These are phyloP conservation scores for Magnaporthiopsis poae DNA, from an alignment of 2,329 filamentous ascomycete genomes.

Conservation along the genomic window DNA sequence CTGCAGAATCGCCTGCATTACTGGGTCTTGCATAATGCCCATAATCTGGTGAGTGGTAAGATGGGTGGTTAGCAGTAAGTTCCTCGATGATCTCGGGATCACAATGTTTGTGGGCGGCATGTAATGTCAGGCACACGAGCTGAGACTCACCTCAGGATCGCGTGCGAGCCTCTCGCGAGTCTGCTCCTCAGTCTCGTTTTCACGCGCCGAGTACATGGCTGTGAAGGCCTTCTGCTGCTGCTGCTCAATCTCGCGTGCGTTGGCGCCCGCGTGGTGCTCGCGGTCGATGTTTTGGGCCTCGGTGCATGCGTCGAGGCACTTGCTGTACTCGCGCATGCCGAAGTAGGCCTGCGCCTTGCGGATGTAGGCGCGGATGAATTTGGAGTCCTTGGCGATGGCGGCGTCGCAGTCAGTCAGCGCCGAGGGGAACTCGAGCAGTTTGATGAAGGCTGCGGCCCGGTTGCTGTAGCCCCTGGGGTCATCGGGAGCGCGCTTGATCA, in stretches of 20 bases:
- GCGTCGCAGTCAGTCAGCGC: conserved; percentile 86
- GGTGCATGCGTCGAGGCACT: conserved; percentile 74
- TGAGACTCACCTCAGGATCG: conserved; percentile 69
- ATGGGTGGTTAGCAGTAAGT: conserved; percentile 18
- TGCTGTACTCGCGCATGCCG: conserved; percentile 96
- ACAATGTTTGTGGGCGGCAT: too few species aligned
- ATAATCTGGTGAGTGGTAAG: conserved; percentile 52
- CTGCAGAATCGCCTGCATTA: conserved; percentile 96
- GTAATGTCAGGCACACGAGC: neutral
- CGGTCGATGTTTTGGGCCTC: conserved; percentile 71
- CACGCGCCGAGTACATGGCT: conserved; percentile 80
- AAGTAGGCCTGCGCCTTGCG: conserved; percentile 92
- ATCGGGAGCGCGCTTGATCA: conserved; percentile 88
- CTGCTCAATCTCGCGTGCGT: conserved; percentile 82
- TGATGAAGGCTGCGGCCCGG: conserved; percentile 91
- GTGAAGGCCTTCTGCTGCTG: conserved; percentile 87
- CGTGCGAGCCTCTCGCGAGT: conserved; percentile 81
- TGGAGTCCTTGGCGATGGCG: conserved; percentile 81
- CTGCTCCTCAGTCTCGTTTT: conserved; percentile 93
- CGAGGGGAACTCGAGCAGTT: conserved; percentile 88
- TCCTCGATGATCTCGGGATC: neutral
- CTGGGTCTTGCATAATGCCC: conserved; percentile 81
- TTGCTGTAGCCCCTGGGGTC: conserved; percentile 95
- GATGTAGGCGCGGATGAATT: conserved; percentile 92
- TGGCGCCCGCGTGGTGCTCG: conserved; percentile 58